These are phyloP conservation scores for Phytophthora agathidicida DNA, from an alignment of 352 stramenopile species.

Conservation along the genomic window DNA sequence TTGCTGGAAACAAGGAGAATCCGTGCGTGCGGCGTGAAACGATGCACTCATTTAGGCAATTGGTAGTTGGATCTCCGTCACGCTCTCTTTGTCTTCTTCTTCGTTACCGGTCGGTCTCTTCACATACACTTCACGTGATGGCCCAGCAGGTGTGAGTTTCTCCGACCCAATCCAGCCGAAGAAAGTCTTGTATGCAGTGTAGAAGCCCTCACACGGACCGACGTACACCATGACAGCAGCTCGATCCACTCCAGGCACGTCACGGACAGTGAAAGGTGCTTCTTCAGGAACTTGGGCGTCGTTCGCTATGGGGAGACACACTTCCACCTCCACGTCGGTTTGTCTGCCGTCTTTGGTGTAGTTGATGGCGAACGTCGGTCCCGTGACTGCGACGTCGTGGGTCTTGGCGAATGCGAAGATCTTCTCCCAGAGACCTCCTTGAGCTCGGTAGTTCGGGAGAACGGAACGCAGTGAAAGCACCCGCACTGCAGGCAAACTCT, in stretches of 20 bases:
- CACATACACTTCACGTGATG: conserved; percentile 52
- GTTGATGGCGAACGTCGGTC: conserved; percentile 49
- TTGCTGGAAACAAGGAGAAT: too few species aligned
- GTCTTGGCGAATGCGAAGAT: conserved; percentile 25
- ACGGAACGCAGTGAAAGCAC: conserved; percentile 39
- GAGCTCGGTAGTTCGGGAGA: conserved; percentile 39
- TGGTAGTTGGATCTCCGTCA: conserved; percentile 44
- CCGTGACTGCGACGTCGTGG: conserved; percentile 22
- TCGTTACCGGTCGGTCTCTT: conserved; percentile 32
- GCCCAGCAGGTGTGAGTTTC: conserved; percentile 28
- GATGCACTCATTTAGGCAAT: conserved; percentile 27
- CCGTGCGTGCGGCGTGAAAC: too few species aligned
- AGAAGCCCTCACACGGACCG: conserved; percentile 36
- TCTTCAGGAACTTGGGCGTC: conserved; percentile 22
- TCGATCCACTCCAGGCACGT: conserved; percentile 21
- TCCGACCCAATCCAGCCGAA: conserved; percentile 46
- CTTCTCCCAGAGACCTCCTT: conserved; percentile 41
- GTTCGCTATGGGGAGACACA: conserved; percentile 45
- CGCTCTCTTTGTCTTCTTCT: conserved; percentile 15
- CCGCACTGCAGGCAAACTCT: conserved; percentile 16
- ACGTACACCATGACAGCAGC: conserved; percentile 44
- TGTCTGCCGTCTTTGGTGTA: conserved; percentile 41
- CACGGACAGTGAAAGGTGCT: conserved; percentile 29
- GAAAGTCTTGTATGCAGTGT: conserved; percentile 35
- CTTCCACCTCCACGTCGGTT: conserved; percentile 58